Base-by-base conservation (phyloP, 2,329 filamentous ascomycete species). In the Fusarium pseudograminearum region DNA sequence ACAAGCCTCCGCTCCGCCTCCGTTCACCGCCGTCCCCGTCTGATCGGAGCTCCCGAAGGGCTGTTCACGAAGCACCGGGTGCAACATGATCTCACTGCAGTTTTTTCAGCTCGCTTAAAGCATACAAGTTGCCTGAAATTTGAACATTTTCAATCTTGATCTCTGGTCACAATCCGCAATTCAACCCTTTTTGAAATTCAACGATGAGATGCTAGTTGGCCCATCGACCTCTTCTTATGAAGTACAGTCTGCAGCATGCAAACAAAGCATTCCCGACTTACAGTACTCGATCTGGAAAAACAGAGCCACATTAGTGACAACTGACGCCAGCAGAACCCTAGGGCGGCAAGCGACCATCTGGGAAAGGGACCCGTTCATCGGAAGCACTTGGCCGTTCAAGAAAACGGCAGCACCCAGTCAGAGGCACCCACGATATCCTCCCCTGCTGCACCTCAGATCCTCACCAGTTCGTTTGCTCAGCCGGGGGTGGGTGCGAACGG, bases 1-100 rank as follows among this genome's bases (percentile, higher is more conserved):
- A 73, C 44, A 65, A 46, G 57, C 59, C 69, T 65, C 71, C 71
- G 72, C 71, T 74, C 72, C 72, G 72, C 71, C 51, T 53, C 69
- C 72, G 72, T 74, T 69, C 67, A 70, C 62, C 62, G 67, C 67
- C 61, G 70, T 40, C 62, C 53, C 71, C 69, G 61, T 64, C 59
- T 53, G 41, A 48, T 69, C 71, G 71, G 71, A 65, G 64, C 57
- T 52, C 64, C 58, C 57, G 57, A 67, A 31, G 24, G 30, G 22
- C 40, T 69, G 34, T 31, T 54, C 48, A 65, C n/a, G 61, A 66
- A 34, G 38, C 30, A 50, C 60, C 65, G 50, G 59, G 50, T 57
- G 24, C 65, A 65, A 34, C 42, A 40, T 66, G 55, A 56, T 54
- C 55, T 42, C 42, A 61, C 46, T 14, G 24, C 40, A 57, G 34